phyloP scores from a whole-genome alignment of 345 rosid genomes.

The Clarkia xantiana region DNA sequence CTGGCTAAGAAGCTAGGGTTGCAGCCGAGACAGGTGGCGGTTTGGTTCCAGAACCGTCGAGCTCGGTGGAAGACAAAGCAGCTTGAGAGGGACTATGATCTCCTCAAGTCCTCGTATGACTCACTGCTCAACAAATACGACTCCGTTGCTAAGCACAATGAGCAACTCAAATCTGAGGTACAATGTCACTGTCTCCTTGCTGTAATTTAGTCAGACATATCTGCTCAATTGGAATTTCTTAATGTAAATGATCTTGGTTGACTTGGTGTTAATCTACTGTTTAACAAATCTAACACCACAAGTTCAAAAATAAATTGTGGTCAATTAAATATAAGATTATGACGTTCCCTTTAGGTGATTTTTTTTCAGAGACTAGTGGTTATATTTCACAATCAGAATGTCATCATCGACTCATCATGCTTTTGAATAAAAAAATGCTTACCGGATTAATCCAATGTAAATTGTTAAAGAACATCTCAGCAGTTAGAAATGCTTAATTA shows the following conservation, averaged over 20 bases:
- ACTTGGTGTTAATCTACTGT: background rate
- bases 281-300: constrained; percentile 1
- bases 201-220: background rate
- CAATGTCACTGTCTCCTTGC: background rate
- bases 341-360: too few relatives aligned
- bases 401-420: background rate
- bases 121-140: constrained; percentile 51
- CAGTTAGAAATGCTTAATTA: background rate
- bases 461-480: background rate
- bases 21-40: constrained; percentile 90
- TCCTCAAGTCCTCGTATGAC: constrained; percentile 70
- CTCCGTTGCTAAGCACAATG: constrained; percentile 38
- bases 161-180: constrained; percentile 72
- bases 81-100: constrained; percentile 72
- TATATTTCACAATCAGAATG: constrained; percentile 1
- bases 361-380: background rate
- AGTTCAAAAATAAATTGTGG: too few relatives aligned
- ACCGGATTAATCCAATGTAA: too few relatives aligned
- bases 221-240: background rate
- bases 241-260: background rate
- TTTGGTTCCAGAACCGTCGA: constrained; percentile 96
- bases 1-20: constrained; percentile 79
- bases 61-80: constrained; percentile 95
- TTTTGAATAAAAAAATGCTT: too few relatives aligned
- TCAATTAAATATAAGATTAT: too few relatives aligned